A percentile compares a stretch with the other conserved stretches of the same genome.
phyloP scores from a whole-genome alignment of 257 asterid species.

The Handroanthus guayacan region DNA sequence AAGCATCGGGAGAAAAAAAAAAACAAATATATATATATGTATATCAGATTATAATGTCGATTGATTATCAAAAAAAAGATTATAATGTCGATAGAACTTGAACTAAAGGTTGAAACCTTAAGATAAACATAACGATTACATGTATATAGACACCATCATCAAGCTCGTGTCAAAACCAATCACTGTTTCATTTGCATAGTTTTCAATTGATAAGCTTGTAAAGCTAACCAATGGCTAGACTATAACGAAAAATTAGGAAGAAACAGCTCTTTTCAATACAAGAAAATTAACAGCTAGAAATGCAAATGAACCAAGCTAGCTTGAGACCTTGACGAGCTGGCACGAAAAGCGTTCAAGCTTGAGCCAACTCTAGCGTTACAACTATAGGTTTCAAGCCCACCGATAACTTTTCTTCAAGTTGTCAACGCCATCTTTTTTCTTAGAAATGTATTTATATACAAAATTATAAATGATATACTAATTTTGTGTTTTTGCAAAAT shows the following conservation, averaged over 20 bases:
- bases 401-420: no score
- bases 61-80: no score
- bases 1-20: conserved; percentile 33
- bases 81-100: conserved; percentile 8
- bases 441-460: no score
- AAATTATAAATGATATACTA: no score
- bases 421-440: no score
- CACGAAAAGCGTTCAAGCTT: no score
- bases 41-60: conserved; percentile 13
- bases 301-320: no score
- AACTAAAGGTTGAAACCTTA: background rate
- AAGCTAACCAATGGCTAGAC: conserved; percentile 1
- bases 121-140: conserved; percentile 14
- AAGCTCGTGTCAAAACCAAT: background rate
- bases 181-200: background rate
- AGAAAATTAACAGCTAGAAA: conserved; percentile 26
- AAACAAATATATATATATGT: background rate
- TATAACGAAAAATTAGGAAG: background rate
- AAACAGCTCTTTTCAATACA: conserved; percentile 12
- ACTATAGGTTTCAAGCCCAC: no score
- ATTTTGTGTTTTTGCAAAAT: no score
- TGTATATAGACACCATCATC: background rate
- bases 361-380: no score
- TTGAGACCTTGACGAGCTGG: no score
- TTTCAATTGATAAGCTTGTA: conserved; percentile 16